phyloP scores from a whole-genome alignment of 768 basidiomycete species.

The Boletus huronensis region DNA sequence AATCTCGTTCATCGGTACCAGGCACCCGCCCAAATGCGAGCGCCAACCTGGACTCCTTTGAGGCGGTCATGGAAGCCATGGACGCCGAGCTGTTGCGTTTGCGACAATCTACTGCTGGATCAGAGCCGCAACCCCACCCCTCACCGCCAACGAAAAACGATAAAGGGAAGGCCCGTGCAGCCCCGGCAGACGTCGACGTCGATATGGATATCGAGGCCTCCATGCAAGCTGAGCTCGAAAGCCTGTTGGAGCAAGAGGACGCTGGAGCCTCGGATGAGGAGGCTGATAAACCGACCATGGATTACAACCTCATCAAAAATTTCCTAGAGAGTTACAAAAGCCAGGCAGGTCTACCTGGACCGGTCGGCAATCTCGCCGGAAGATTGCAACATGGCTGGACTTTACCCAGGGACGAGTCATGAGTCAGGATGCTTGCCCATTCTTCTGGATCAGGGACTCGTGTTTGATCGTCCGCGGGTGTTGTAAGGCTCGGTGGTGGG shows the following conservation, averaged over 20 bases:
- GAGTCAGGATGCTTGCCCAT: background rate
- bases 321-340: constrained; percentile 95
- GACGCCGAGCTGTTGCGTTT: constrained; percentile 71
- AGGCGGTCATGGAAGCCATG: constrained; percentile 95
- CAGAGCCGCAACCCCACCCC: constrained; percentile 14
- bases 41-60: constrained; percentile 84
- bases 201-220: constrained; percentile 74
- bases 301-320: constrained; percentile 94
- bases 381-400: constrained; percentile 74
- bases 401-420: constrained; percentile 65
- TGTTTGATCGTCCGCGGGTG: background rate
- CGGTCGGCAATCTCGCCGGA: constrained; percentile 87
- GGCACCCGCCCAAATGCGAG: constrained; percentile 48
- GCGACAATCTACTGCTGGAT: constrained; percentile 27
- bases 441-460: background rate
- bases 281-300: constrained; percentile 47
- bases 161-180: constrained; percentile 36
- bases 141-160: constrained; percentile 41
- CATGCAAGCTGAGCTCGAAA: constrained; percentile 86
- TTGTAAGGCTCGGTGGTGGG: background rate
- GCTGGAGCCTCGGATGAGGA: constrained; percentile 52
- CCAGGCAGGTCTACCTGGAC: constrained; percentile 86
- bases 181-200: constrained; percentile 39
- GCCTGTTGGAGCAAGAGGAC: constrained; percentile 50
- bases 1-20: constrained; percentile 23